Conservation (phyloP, 257 asterid species). For the Orobanche coerulescens region DNA sequence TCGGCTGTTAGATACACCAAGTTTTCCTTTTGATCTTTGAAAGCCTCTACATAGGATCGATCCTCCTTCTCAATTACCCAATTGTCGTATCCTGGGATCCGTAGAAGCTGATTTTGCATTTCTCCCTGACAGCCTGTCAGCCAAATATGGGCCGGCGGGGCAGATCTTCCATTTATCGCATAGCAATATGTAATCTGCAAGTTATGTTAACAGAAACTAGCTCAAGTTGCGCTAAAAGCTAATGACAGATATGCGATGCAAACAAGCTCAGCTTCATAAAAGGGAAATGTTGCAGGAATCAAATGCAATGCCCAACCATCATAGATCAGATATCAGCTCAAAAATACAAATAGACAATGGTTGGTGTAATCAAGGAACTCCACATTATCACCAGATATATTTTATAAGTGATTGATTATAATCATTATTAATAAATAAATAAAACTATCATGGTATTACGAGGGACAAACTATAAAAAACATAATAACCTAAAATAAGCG, state of each 20-base stretch:
- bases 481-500: slow-evolving; percentile 4
- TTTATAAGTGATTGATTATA: neutral
- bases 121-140: slow-evolving; percentile 87
- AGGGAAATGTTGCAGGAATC: slow-evolving; percentile 3
- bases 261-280: slow-evolving; percentile 6
- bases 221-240: slow-evolving; percentile 4
- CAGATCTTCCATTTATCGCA: slow-evolving; percentile 71
- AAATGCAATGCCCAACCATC: slow-evolving; percentile 8
- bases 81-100: slow-evolving; percentile 78
- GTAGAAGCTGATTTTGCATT: slow-evolving; percentile 62
- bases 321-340: neutral
- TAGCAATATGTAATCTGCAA: slow-evolving; percentile 90
- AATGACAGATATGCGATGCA: slow-evolving; percentile 6
- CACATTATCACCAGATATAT: neutral
- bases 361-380: slow-evolving; percentile 8
- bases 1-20: slow-evolving; percentile 94
- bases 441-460: neutral
- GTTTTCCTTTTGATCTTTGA: slow-evolving; percentile 57
- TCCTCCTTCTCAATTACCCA: slow-evolving; percentile 84
- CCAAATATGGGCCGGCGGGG: slow-evolving; percentile 80
- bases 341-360: neutral
- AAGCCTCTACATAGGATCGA: slow-evolving; percentile 58
- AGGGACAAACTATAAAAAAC: slow-evolving; percentile 1
- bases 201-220: slow-evolving; percentile 10
- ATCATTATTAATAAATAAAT: neutral